A percentile compares a stretch with the other conserved stretches of the same genome.
Conservation (phyloP, 306 rosid genomes). For the Sesbania bispinosa region DNA sequence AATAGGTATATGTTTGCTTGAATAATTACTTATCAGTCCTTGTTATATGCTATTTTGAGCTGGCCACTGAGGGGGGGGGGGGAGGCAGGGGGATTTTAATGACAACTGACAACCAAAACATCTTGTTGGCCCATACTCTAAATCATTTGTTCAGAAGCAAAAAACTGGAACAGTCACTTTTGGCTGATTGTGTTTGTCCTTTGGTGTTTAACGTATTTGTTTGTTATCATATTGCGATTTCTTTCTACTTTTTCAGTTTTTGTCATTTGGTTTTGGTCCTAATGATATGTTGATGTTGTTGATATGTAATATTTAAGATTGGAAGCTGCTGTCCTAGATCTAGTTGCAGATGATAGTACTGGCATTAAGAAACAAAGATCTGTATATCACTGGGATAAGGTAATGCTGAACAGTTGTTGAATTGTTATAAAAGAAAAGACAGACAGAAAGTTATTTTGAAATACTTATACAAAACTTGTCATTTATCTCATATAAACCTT, state of each 20-base stretch:
- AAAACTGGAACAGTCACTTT: not conserved
- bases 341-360: constrained; percentile 79
- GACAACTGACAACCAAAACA: not conserved
- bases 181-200: constrained; percentile 2
- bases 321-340: constrained; percentile 87
- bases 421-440: not conserved
- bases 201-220: not conserved
- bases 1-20: constrained; percentile 54
- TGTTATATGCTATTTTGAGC: not conserved
- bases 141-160: not conserved
- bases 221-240: not conserved
- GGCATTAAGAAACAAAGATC: constrained; percentile 88
- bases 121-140: not conserved
- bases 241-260: not conserved
- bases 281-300: not conserved
- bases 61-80: not conserved
- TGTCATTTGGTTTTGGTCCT: constrained; percentile 24
- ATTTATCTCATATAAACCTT: constrained; percentile 19
- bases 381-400: constrained; percentile 93
- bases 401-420: constrained; percentile 22
- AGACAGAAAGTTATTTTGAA: not conserved
- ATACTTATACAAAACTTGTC: not conserved
- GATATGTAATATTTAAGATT: constrained; percentile 42
- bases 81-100: not conserved
- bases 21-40: not conserved